These are phyloP conservation scores for Hapsidospora chrysogenum DNA, from an alignment of 495 filamentous ascomycete species.

Conservation along the genomic window DNA sequence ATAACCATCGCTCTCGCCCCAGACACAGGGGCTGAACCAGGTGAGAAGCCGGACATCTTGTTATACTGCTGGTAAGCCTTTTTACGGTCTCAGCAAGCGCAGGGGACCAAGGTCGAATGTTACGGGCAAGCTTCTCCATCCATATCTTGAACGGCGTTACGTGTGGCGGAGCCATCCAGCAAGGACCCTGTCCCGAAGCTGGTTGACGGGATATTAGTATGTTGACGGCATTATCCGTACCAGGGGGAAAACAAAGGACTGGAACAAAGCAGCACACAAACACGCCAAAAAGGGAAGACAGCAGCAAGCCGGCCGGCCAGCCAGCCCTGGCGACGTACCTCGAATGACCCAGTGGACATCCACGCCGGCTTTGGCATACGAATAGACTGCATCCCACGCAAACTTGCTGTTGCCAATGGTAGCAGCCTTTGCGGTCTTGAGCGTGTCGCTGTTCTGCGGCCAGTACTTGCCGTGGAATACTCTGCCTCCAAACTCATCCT, in stretches of 20 bases:
- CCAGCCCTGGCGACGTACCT: constrained; percentile 12
- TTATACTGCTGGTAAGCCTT: background rate
- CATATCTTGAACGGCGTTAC: constrained; percentile 26
- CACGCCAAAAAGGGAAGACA: too few species aligned
- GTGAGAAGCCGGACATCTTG: constrained; percentile 22
- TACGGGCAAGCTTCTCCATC: constrained; percentile 43
- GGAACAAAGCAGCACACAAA: too few species aligned
- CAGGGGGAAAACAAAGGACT: too few species aligned
- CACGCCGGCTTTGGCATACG: constrained; percentile 44
- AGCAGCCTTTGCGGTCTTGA: constrained; percentile 22
- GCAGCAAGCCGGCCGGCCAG: background rate
- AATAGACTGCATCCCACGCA: constrained; percentile 61
- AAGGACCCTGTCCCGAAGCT: constrained; percentile 55
- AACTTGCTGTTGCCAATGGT: constrained; percentile 60
- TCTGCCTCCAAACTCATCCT: constrained; percentile 26
- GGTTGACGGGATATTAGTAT: background rate
- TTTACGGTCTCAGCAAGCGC: background rate
- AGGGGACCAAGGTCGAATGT: constrained; percentile 5
- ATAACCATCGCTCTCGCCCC: constrained; percentile 25
- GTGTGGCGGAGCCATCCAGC: constrained; percentile 49
- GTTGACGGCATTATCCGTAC: too few species aligned
- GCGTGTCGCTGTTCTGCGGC: constrained; percentile 10
- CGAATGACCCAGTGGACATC: constrained; percentile 68
- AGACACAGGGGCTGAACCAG: constrained; percentile 29
- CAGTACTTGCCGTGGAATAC: constrained; percentile 51